Evolutionary conservation across 208 protist genomes (phyloP).

Genomic region (Trypanosoma caninum): DNA sequence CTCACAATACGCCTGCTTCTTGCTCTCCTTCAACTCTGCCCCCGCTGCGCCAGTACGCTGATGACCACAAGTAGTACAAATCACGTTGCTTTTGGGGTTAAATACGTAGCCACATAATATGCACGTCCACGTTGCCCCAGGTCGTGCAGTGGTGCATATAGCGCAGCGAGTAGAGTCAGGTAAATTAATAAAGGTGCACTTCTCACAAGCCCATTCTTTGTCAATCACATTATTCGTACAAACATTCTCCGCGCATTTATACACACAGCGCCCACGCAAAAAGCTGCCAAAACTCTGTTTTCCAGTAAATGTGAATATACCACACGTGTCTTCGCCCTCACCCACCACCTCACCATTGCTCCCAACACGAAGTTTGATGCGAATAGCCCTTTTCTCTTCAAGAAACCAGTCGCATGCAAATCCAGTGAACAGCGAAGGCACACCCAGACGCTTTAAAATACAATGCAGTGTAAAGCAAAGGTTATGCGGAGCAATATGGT

Average conservation of each 20-base stretch:
- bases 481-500: conserved; percentile 51
- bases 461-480: conserved; percentile 50
- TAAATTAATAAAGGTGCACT: conserved; percentile 83
- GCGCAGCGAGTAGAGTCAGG: conserved; percentile 61
- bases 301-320: conserved; percentile 50
- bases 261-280: conserved; percentile 54
- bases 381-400: background rate
- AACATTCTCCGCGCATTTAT: conserved; percentile 31
- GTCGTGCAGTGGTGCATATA: conserved; percentile 75
- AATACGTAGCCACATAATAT: conserved; percentile 71
- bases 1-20: conserved; percentile 38
- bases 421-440: conserved; percentile 57
- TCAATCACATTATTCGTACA: conserved; percentile 10
- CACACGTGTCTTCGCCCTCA: conserved; percentile 44
- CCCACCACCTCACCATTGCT: conserved; percentile 26
- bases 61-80: conserved; percentile 72
- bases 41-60: conserved; percentile 33
- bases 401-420: conserved; percentile 24
- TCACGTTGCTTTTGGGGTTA: conserved; percentile 42
- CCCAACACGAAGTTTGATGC: conserved; percentile 8
- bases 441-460: conserved; percentile 41
- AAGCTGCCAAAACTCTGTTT: conserved; percentile 29
- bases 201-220: conserved; percentile 69
- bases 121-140: conserved; percentile 73
- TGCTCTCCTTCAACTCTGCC: background rate